These are phyloP conservation scores for Inonotus hispidus DNA, from an alignment of 1,284 basidiomycete genomes.

Conservation along the genomic window DNA sequence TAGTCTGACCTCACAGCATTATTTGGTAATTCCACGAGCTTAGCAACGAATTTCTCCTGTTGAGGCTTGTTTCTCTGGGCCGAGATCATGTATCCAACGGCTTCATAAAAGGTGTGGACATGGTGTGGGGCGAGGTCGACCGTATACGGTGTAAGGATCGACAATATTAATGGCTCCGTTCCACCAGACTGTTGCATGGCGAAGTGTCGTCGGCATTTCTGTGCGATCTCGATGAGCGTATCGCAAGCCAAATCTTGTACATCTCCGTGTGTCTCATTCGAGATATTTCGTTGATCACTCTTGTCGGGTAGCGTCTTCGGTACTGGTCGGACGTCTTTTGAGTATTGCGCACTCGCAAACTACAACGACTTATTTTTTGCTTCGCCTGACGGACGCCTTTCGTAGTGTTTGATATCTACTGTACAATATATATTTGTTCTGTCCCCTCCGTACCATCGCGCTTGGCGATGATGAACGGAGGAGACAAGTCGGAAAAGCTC, in stretches of 20 bases:
- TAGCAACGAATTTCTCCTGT: conserved; percentile 92
- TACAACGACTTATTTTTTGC: no score
- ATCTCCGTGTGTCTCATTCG: conserved; percentile 99
- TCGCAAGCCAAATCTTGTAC: conserved; percentile 99
- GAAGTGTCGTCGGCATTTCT: conserved; percentile 97
- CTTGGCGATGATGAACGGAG: no score
- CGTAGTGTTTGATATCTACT: no score
- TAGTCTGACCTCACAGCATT: conserved; percentile 78
- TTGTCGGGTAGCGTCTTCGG: no score
- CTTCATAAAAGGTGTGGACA: conserved; percentile 97
- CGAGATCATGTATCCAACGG: conserved; percentile 99
- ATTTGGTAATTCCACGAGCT: conserved; percentile 97
- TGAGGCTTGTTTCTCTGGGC: conserved; percentile 97
- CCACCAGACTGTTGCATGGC: conserved; percentile 99
- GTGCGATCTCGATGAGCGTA: conserved; percentile 99
- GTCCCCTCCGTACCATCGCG: no score
- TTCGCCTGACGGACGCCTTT: no score
- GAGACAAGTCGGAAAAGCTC: no score
- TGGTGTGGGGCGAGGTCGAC: conserved; percentile 94
- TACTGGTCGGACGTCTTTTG: no score
- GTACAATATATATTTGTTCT: no score
- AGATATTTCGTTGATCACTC: conserved; percentile 99
- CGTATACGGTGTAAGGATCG: conserved; percentile 88
- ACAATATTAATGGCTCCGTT: conserved; percentile 96
- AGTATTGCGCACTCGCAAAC: no score